These are phyloP conservation scores for Globisporangium paroecandrum DNA, from an alignment of 352 stramenopile genomes.

Conservation along the genomic window DNA sequence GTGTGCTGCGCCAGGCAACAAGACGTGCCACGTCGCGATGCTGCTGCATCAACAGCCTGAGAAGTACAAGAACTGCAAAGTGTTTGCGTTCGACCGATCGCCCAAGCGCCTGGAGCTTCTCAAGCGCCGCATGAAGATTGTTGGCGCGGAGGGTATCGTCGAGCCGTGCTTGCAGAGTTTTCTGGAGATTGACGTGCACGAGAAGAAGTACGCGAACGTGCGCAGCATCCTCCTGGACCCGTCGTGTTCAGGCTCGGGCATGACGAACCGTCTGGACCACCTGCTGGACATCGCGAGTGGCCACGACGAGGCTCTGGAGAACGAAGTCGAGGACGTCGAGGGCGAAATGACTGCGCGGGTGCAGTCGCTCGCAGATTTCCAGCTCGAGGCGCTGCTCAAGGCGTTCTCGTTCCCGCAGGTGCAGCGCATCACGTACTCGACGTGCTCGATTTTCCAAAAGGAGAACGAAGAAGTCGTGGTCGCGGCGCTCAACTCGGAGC, in stretches of 20 bases:
- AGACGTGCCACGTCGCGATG: conserved; percentile 96
- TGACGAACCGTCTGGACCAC: conserved; percentile 91
- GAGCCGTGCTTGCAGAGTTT: conserved; percentile 91
- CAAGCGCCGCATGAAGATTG: conserved; percentile 80
- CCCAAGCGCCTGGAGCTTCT: conserved; percentile 87
- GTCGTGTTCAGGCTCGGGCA: conserved; percentile 95
- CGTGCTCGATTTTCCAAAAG: conserved; percentile 94
- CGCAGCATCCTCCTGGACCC: conserved; percentile 94
- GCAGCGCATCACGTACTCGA: conserved; percentile 95
- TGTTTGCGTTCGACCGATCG: conserved; percentile 95
- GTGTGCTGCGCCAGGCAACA: conserved; percentile 98
- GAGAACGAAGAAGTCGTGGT: conserved; percentile 96
- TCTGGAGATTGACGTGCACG: conserved; percentile 78
- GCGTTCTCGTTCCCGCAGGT: conserved; percentile 94
- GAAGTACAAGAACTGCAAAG: conserved; percentile 52
- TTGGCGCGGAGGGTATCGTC: conserved; percentile 71
- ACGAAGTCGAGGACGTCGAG: conserved; percentile 38
- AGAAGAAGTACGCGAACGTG: conserved; percentile 84
- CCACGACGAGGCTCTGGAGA: conserved; percentile 41
- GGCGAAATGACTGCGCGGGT: conserved; percentile 74
- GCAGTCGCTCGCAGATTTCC: conserved; percentile 93
- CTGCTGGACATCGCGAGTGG: conserved; percentile 85
- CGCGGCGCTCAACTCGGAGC: conserved; percentile 70
- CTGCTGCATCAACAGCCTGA: conserved; percentile 73
- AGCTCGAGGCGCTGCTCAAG: conserved; percentile 91